A percentile compares a stretch with the other conserved stretches of the same genome.
Conservation (phyloP, 2,329 filamentous ascomycete species). For the Phialophora macrospora region DNA sequence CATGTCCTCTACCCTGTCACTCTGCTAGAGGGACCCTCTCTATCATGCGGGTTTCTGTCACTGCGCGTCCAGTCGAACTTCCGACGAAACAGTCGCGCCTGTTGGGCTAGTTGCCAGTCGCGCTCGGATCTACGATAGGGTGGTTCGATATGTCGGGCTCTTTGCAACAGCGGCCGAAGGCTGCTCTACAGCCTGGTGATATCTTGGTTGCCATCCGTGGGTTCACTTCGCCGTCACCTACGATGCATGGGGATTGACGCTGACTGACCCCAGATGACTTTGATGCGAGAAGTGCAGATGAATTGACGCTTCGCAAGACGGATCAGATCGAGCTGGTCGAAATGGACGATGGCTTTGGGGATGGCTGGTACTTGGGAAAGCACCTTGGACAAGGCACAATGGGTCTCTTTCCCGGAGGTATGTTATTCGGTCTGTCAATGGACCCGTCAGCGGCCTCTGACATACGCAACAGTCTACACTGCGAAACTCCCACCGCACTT, state of each 20-base stretch:
- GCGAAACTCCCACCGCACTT: constrained; percentile 37
- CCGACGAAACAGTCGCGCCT: constrained; percentile 15
- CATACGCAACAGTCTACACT: constrained; percentile 35
- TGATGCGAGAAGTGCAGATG: constrained; percentile 85
- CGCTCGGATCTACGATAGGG: neutral
- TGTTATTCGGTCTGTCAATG: neutral
- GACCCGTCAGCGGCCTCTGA: constrained; percentile 11
- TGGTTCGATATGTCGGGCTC: constrained; percentile 43
- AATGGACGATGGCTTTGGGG: constrained; percentile 69
- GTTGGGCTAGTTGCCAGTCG: constrained; percentile 5
- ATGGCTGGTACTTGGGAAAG: constrained; percentile 68
- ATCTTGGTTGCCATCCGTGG: constrained; percentile 53
- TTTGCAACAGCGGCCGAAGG: constrained; percentile 44
- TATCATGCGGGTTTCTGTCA: constrained; percentile 28
- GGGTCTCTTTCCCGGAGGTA: constrained; percentile 57
- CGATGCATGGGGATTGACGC: neutral
- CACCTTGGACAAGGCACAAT: constrained; percentile 49
- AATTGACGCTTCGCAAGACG: constrained; percentile 82
- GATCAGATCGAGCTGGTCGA: constrained; percentile 68
- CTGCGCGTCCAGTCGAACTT: constrained; percentile 20
- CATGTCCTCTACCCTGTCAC: constrained; percentile 16
- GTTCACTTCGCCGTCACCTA: constrained; percentile 36
- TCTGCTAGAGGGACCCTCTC: neutral
- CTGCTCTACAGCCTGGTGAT: constrained; percentile 46
- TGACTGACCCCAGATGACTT: constrained; percentile 77